phyloP scores from a whole-genome alignment of 768 basidiomycete genomes.

The Coprinopsis sp. region DNA sequence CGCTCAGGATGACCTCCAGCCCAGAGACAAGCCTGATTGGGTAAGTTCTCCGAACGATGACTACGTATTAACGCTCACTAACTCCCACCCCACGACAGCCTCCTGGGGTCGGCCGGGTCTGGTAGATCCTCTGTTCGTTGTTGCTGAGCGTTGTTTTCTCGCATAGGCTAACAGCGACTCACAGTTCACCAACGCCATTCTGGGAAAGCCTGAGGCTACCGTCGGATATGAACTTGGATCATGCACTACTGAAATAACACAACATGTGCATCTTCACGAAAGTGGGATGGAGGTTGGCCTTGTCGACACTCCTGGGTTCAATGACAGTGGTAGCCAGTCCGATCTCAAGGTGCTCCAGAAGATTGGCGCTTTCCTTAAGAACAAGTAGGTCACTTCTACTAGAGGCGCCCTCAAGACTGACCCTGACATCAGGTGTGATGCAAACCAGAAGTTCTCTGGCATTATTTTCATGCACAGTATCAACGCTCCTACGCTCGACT shows the following conservation, averaged over 20 bases:
- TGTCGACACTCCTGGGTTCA: constrained; percentile 7
- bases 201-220: neutral
- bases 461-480: constrained; percentile 42
- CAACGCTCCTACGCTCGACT: constrained; percentile 30
- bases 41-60: too few species aligned
- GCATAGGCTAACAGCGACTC: neutral
- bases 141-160: neutral
- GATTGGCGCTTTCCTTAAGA: constrained; percentile 8
- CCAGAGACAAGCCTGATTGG: too few species aligned
- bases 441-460: constrained; percentile 14
- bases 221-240: neutral
- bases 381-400: constrained; percentile 4
- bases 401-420: neutral
- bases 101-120: constrained; percentile 3
- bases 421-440: neutral
- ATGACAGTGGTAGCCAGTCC: neutral
- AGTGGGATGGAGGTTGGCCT: neutral
- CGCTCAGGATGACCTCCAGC: too few species aligned
- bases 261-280: neutral
- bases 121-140: constrained; percentile 5
- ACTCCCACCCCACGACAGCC: too few species aligned
- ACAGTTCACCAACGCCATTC: constrained; percentile 6
- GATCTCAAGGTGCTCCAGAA: constrained; percentile 5
- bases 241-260: neutral
- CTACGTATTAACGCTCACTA: too few species aligned